Base-by-base conservation (phyloP, 2,329 filamentous ascomycete genomes). In the Didymella keratinophila region DNA sequence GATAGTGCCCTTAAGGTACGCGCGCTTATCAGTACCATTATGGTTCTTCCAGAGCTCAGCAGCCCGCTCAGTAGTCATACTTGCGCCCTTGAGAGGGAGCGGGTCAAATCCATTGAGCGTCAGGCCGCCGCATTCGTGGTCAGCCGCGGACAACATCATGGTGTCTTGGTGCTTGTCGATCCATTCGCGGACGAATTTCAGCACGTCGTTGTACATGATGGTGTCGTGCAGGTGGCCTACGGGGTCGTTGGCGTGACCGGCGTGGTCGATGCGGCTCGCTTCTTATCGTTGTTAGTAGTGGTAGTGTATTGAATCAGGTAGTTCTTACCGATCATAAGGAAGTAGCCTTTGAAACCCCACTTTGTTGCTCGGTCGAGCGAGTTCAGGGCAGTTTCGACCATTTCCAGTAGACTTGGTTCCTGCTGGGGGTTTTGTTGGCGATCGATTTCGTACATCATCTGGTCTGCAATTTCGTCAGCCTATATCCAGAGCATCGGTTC, bases 121-220 rank as follows among this genome's bases (percentile, higher is more conserved):
- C 42, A 79, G 62, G 12, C 77, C 78, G 28, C 78, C 78, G 23
- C 71, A 76, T 59, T 80, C 77, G 59, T 80, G 76, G 60, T 80
- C 78, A 0, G 78, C 78, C 14, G 76, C 78, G 12, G 74, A 76
- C 49, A 80, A 69, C 60, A 80, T 71, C 45, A 76, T 66, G 1
- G 78, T 79, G 45, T 75, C 69, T 2, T 73, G 71, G 57, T 80
- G 75, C 23, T 67, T 63, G 58, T 80, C 77, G 55, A 79, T 78
- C 77, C 77, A 79, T 18, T 73, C 60, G n/a, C 68, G 71, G 43
- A 79, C 74, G 41, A 70, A 74, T 4, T 69, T 68, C 60, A 79
- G 73, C 16, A 77, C 74, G 12, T 74, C 66, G 61, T 79, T 77
- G 63, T 79, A 79, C 63, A 78, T 76, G 30, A 80, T 69, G 18